Evolutionary conservation across 768 basidiomycete genomes (phyloP).

Genomic region (Sarcodon sp.): DNA sequence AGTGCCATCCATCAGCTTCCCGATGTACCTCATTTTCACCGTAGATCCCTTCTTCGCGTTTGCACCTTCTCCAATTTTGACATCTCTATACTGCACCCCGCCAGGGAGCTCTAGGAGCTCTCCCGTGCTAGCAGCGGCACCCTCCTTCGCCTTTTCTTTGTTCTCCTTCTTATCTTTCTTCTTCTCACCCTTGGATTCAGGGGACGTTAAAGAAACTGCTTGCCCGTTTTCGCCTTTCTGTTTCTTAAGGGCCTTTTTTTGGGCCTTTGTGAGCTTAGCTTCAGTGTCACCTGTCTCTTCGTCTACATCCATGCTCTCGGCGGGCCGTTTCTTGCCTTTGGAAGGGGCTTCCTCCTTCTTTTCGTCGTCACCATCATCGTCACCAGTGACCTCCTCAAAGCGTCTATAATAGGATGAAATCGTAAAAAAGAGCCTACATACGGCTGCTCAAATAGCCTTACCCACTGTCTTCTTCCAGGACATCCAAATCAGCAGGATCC

Average conservation of each 20-base stretch:
- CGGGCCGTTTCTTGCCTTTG: slow-evolving; percentile 7
- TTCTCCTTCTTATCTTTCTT: slow-evolving; percentile 21
- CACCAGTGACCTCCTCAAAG: slow-evolving; percentile 58
- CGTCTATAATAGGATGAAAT: slow-evolving; percentile 28
- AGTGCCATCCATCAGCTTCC: slow-evolving; percentile 69
- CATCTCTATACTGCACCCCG: slow-evolving; percentile 69
- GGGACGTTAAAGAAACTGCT: slow-evolving; percentile 21
- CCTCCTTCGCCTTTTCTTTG: slow-evolving; percentile 15
- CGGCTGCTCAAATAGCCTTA: slow-evolving; percentile 10
- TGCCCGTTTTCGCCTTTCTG: slow-evolving; percentile 47
- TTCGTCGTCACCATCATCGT: slow-evolving; percentile 8
- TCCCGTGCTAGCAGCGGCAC: slow-evolving; percentile 4
- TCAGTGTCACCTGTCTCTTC: slow-evolving; percentile 12
- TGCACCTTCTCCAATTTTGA: slow-evolving; percentile 72
- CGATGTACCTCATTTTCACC: slow-evolving; percentile 85
- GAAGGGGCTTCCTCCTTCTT: slow-evolving; percentile 1
- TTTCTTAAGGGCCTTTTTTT: slow-evolving; percentile 68
- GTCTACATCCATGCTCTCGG: slow-evolving; percentile 30
- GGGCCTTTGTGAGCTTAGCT: slow-evolving; percentile 33
- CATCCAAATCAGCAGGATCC: slow-evolving; percentile 39
- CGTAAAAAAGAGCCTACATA: neutral
- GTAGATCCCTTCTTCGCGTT: slow-evolving; percentile 77
- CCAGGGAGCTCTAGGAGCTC: slow-evolving; percentile 40
- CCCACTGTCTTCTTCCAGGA: slow-evolving; percentile 32
- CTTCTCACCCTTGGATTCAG: slow-evolving; percentile 17